Percentiles rank a stretch among this genome's conserved stretches.
Evolutionary conservation across 345 rosid genomes (phyloP).

Genomic region (Cardamine chenopodiifolia): DNA sequence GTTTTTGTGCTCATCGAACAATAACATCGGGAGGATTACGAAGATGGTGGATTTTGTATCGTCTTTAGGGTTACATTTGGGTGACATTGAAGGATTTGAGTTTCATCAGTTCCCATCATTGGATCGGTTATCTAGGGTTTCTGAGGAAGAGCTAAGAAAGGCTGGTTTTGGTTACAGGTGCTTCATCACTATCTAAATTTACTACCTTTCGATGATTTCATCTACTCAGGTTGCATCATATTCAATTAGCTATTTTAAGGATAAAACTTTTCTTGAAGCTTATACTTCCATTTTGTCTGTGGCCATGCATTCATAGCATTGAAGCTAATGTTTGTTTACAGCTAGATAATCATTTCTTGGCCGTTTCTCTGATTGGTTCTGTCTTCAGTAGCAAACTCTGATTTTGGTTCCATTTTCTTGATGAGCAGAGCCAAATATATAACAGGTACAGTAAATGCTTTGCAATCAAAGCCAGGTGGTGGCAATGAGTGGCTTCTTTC

Average conservation of each 20-base stretch:
- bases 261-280: background rate
- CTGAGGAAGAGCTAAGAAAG: constrained; percentile 68
- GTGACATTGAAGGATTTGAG: constrained; percentile 63
- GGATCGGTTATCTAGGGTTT: constrained; percentile 60
- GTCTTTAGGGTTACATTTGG: constrained; percentile 65
- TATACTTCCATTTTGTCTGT: background rate
- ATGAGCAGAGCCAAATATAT: constrained; percentile 83
- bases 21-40: constrained; percentile 81
- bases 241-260: background rate
- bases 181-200: constrained; percentile 23
- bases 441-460: constrained; percentile 61
- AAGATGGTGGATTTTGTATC: constrained; percentile 89
- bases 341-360: background rate
- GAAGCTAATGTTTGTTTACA: constrained; percentile 2
- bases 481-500: constrained; percentile 82
- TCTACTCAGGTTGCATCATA: background rate
- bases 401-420: constrained; percentile 32
- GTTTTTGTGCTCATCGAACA: constrained; percentile 90
- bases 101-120: constrained; percentile 85
- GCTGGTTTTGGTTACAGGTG: constrained; percentile 96
- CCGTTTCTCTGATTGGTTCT: constrained; percentile 13
- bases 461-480: constrained; percentile 75
- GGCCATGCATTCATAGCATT: background rate
- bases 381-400: background rate
- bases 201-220: background rate